Base-by-base conservation (phyloP, 1,139 yeast genomes). In the Yamadazyma triangularis region DNA sequence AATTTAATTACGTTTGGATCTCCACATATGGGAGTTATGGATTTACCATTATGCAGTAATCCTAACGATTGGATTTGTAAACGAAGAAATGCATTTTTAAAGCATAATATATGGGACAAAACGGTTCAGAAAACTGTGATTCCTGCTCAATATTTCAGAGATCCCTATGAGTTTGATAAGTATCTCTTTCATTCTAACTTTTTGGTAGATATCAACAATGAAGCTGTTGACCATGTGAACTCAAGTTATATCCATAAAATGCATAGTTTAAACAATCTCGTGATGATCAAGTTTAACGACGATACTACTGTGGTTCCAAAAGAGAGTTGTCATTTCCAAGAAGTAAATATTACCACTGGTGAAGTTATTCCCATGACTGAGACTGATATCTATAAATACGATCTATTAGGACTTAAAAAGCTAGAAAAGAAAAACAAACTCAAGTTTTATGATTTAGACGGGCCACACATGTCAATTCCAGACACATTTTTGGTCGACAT, bases 101-200 rank as follows among this genome's bases (percentile, higher is more conserved):
- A 72, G 49, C 56, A 55, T 22, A 86, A 78, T 44, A 76, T 83
- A 1, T 85, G 88, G 79, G 52, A 64, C 20, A 60, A 61, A 10
- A 64, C 63, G 13, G 66, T 83, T 0, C 94, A 84, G 47, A 63
- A 64, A 9, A 57, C 70, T 7, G 56, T 81, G 2, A 60, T 84
- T 2, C 81, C 87, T 5, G 93, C 94, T 0, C 94, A 84, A 47
- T 85, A 82, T 50, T 85, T 77, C 53, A 62, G 94, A 38, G 78
- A 73, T 45, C 70, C 73, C 4, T 42, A 43, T 11, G 64, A 73
- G 15, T 61, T 65, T 33, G 74, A 64, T 1, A 50, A 56, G 22
- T 80, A 79, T 46, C 46, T 75, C 37, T 55, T 61, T 20, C 58
- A 71, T 38, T 76, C 83, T 2, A 52, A 54, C 24, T 79, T 76